A percentile compares a stretch with the other conserved stretches of the same genome.
Conservation (phyloP, 805 yeast genomes). For the Candida khao-thaluensis region DNA sequence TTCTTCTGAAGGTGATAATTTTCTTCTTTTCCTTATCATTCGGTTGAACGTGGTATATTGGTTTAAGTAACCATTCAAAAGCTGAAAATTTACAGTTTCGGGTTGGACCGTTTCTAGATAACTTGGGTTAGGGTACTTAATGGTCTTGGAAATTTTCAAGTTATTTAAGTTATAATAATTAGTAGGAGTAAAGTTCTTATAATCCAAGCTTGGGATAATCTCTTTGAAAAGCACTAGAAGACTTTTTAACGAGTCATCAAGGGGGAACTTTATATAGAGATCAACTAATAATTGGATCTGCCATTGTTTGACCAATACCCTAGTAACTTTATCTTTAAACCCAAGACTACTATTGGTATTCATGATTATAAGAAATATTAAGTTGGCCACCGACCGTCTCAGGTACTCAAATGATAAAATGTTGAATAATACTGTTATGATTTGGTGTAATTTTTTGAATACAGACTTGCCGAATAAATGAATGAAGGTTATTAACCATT, state of each 20-base stretch:
- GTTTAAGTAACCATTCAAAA: conserved; percentile 11
- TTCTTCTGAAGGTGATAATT: conserved; percentile 7
- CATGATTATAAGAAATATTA: conserved; percentile 20
- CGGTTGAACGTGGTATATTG: conserved; percentile 18
- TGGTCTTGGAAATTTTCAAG: neutral
- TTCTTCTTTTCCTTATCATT: conserved; percentile 16
- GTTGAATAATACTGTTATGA: conserved; percentile 21
- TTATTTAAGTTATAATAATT: conserved; percentile 20
- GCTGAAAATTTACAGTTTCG: neutral
- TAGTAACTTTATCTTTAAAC: conserved; percentile 13
- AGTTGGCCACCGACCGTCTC: conserved; percentile 22
- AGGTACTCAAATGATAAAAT: conserved; percentile 24
- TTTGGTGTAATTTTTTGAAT: conserved; percentile 12
- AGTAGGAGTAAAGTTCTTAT: conserved; percentile 6
- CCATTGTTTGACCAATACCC: conserved; percentile 24
- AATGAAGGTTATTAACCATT: conserved; percentile 23
- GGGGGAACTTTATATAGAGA: conserved; percentile 29
- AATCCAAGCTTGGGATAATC: conserved; percentile 21
- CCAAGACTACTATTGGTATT: conserved; percentile 14
- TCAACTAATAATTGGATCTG: conserved; percentile 30
- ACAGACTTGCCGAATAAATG: conserved; percentile 17
- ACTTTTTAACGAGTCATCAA: conserved; percentile 25
- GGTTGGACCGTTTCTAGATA: conserved; percentile 14
- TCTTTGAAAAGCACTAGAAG: conserved; percentile 23
- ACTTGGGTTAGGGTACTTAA: conserved; percentile 21